A percentile compares a stretch with the other conserved stretches of the same genome.
Conservation (phyloP, 352 stramenopile genomes). For the Aphanomyces euteiches region DNA sequence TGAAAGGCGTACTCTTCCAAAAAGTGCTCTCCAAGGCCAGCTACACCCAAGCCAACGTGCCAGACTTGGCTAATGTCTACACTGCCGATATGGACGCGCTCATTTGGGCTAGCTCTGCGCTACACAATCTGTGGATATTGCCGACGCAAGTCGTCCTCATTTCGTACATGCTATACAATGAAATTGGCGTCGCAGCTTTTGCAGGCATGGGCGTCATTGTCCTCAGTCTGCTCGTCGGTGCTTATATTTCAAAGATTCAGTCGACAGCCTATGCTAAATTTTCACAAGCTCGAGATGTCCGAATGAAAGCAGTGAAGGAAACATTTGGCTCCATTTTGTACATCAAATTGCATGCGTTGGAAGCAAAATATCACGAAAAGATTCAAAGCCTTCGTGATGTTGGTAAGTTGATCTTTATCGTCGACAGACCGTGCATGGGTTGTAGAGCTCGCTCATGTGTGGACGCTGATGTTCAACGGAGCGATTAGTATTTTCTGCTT, state of each 20-base stretch:
- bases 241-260: constrained; percentile 29
- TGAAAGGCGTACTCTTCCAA: constrained; percentile 23
- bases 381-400: constrained; percentile 49
- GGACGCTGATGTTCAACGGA: not conserved
- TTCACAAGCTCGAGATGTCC: constrained; percentile 38
- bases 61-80: constrained; percentile 23
- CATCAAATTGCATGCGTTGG: constrained; percentile 91
- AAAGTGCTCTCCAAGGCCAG: constrained; percentile 1
- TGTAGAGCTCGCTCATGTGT: not conserved
- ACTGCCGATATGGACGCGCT: constrained; percentile 15
- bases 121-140: constrained; percentile 52
- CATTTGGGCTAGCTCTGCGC: constrained; percentile 11
- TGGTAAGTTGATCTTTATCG: not conserved
- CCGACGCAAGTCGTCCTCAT: constrained; percentile 49
- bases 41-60: not conserved
- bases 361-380: constrained; percentile 76
- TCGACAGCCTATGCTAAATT: constrained; percentile 27
- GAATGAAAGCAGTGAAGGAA: constrained; percentile 49
- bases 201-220: constrained; percentile 41
- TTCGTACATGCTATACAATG: constrained; percentile 49
- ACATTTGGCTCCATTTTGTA: constrained; percentile 66
- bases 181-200: constrained; percentile 52
- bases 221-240: constrained; percentile 82
- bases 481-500: constrained; percentile 34
- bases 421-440: not conserved